Conservation (phyloP, 805 yeast species). For the Komagataella pseudopastoris region DNA sequence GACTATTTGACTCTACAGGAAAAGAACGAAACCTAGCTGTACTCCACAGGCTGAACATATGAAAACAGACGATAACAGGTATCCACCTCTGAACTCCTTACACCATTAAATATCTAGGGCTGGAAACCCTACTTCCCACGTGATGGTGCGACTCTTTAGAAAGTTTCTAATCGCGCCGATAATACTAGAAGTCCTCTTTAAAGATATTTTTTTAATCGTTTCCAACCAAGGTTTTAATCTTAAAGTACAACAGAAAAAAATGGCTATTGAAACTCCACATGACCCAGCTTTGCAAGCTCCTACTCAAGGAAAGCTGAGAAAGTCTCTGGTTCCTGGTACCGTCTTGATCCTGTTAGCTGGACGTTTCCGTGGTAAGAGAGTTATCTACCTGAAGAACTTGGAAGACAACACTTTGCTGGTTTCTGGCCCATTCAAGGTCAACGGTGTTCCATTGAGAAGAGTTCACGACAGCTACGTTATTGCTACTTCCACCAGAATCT, state of each 20-base stretch:
- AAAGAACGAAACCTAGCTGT: constrained; percentile 10
- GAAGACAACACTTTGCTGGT: constrained; percentile 97
- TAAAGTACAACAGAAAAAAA: constrained; percentile 67
- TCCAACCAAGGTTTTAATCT: constrained; percentile 52
- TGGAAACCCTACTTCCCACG: background rate
- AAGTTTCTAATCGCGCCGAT: constrained; percentile 70
- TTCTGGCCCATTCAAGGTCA: constrained; percentile 98
- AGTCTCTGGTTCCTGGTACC: constrained; percentile 77
- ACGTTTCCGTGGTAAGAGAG: constrained; percentile 99
- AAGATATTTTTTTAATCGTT: background rate
- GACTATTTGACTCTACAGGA: constrained; percentile 15
- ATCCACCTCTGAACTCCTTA: background rate
- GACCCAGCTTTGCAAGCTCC: constrained; percentile 32
- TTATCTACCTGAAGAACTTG: constrained; percentile 89
- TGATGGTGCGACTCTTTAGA: constrained; percentile 37
- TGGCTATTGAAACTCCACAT: background rate
- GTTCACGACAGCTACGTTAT: constrained; percentile 97
- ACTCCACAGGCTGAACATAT: constrained; percentile 7
- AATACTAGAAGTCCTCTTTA: background rate
- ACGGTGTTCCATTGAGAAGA: constrained; percentile 99
- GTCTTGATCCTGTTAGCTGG: constrained; percentile 96
- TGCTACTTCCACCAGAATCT: constrained; percentile 92
- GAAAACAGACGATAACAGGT: background rate
- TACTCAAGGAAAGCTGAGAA: constrained; percentile 91
- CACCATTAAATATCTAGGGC: background rate